Percentiles rank a stretch among this genome's conserved stretches.
Conservation (phyloP, 495 filamentous ascomycete species). For the Pyronema domesticum region DNA sequence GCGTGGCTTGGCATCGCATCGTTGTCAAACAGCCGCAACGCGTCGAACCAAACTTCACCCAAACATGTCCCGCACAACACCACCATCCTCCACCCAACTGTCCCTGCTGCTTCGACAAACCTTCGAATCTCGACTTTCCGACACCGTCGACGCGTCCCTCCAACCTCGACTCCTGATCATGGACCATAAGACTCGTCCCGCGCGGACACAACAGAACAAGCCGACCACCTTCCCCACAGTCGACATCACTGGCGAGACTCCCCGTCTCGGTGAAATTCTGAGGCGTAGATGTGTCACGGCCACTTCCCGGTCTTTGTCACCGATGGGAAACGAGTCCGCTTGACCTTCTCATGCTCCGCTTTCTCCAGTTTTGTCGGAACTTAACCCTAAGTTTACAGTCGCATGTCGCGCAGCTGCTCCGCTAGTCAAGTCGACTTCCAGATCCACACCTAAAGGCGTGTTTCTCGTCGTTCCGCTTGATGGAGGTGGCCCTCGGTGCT, state of each 20-base stretch:
- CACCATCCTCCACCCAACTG: constrained; percentile 13
- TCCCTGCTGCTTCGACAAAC: constrained; percentile 10
- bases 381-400: constrained; percentile 24
- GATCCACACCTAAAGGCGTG: constrained; percentile 6
- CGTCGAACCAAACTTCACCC: constrained; percentile 2
- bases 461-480: constrained; percentile 9
- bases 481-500: constrained; percentile 14
- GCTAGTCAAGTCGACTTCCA: constrained; percentile 11
- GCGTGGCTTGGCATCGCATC: constrained; percentile 1
- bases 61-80: constrained; percentile 8
- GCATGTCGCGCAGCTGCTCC: constrained; percentile 19
- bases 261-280: constrained; percentile 13
- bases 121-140: constrained; percentile 11
- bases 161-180: constrained; percentile 9
- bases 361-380: constrained; percentile 21
- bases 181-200: neutral
- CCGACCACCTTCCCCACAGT: constrained; percentile 18
- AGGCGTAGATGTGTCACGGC: constrained; percentile 13
- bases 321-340: constrained; percentile 22
- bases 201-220: constrained; percentile 7
- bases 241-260: constrained; percentile 16
- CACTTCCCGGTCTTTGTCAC: constrained; percentile 23
- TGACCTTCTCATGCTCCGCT: neutral
- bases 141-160: constrained; percentile 9
- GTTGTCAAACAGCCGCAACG: neutral